These are phyloP conservation scores for Vaccinium corymbosum DNA, from an alignment of 148 eudicot species.

Conservation along the genomic window DNA sequence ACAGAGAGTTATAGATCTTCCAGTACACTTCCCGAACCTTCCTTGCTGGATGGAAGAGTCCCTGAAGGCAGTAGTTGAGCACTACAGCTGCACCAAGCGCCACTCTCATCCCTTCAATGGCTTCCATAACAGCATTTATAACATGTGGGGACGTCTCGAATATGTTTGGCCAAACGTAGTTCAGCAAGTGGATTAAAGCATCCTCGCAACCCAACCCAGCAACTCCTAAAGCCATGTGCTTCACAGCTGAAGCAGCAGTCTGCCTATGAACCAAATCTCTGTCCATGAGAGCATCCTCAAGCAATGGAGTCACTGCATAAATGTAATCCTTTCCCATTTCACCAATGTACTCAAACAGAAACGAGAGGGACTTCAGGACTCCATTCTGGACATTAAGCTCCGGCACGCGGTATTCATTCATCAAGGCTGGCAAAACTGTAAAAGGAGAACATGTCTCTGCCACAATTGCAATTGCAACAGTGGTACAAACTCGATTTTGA, in stretches of 20 bases:
- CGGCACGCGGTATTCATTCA: slow-evolving; percentile 96
- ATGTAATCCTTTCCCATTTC: slow-evolving; percentile 98
- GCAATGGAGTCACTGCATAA: slow-evolving; percentile 88
- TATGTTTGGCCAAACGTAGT: slow-evolving; percentile 90
- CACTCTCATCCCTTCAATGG: slow-evolving; percentile 94
- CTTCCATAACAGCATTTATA: slow-evolving; percentile 90
- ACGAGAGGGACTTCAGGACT: slow-evolving; percentile 82
- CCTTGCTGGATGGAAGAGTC: slow-evolving; percentile 91
- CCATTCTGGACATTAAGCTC: slow-evolving; percentile 96
- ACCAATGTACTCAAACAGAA: slow-evolving; percentile 89
- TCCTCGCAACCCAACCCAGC: slow-evolving; percentile 95
- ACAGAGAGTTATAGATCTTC: slow-evolving; percentile 91
- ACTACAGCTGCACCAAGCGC: slow-evolving; percentile 84
- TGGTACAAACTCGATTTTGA: slow-evolving; percentile 96
- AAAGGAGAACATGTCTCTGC: slow-evolving; percentile 98
- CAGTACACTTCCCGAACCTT: slow-evolving; percentile 95
- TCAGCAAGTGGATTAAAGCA: slow-evolving; percentile 73
- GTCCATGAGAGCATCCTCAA: slow-evolving; percentile 95
- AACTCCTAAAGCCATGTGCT: slow-evolving; percentile 94
- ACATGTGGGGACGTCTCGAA: slow-evolving; percentile 96
- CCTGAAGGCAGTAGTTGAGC: slow-evolving; percentile 89
- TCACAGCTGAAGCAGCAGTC: slow-evolving; percentile 94
- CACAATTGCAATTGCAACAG: slow-evolving; percentile 95
- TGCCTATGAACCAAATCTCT: slow-evolving; percentile 86
- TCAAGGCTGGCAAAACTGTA: slow-evolving; percentile 85